Evolutionary conservation across 768 basidiomycete genomes (phyloP).

Genomic region (Paxillus rubicundulus): DNA sequence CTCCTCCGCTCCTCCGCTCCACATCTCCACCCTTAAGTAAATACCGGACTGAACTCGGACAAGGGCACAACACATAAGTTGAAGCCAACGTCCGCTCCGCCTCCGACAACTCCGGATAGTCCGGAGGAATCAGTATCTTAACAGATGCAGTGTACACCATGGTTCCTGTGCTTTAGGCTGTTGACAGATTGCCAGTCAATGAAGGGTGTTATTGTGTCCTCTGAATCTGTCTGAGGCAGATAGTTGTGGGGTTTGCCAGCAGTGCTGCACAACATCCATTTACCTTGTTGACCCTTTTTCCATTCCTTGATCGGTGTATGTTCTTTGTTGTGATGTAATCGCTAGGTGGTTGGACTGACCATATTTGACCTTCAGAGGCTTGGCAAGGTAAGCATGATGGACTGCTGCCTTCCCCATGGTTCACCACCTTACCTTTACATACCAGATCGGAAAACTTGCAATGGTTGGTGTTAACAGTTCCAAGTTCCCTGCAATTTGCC

Average conservation of each 20-base stretch:
- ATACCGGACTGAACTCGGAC: no score
- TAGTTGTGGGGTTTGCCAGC: slow-evolving; percentile 87
- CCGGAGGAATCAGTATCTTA: no score
- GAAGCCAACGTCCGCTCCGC: no score
- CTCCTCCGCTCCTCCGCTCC: no score
- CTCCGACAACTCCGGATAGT: no score
- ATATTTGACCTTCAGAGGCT: slow-evolving; percentile 85
- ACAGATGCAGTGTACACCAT: slow-evolving; percentile 92
- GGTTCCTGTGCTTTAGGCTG: slow-evolving; percentile 77
- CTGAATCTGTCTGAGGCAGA: slow-evolving; percentile 77
- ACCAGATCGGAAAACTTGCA: slow-evolving; percentile 63
- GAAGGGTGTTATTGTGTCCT: slow-evolving; percentile 92
- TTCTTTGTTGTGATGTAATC: slow-evolving; percentile 14
- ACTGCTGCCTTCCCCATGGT: slow-evolving; percentile 24
- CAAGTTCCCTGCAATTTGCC: slow-evolving; percentile 83
- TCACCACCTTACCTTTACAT: slow-evolving; percentile 11
- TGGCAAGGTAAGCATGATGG: slow-evolving; percentile 56
- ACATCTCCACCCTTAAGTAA: no score
- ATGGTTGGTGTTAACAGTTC: slow-evolving; percentile 91
- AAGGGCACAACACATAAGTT: no score
- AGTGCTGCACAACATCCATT: slow-evolving; percentile 25
- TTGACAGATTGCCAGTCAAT: slow-evolving; percentile 89
- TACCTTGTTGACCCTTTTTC: not conserved
- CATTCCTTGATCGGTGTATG: slow-evolving; percentile 63
- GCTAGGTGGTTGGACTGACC: slow-evolving; percentile 82